A percentile compares a stretch with the other conserved stretches of the same genome.
Conservation (phyloP, 768 basidiomycete genomes). For the Rhizopogon salebrosus region DNA sequence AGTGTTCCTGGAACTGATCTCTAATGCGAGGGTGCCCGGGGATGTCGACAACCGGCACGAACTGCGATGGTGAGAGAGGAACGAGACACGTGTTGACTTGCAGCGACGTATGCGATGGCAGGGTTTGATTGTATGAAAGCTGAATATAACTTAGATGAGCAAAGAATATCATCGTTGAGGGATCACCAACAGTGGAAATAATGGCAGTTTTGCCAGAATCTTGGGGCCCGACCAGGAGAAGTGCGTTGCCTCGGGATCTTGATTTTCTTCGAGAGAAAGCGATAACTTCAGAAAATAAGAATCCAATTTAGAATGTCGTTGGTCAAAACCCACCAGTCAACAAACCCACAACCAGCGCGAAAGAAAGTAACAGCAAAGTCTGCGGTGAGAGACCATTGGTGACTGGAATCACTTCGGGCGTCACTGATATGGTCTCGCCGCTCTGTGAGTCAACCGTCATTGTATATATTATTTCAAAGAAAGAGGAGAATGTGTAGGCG, state of each 20-base stretch:
- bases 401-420: slow-evolving; percentile 33
- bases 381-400: slow-evolving; percentile 33
- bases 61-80: slow-evolving; percentile 36
- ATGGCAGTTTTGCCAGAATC: slow-evolving; percentile 83
- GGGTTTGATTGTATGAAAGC: slow-evolving; percentile 60
- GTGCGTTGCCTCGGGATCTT: slow-evolving; percentile 45
- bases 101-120: slow-evolving; percentile 73
- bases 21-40: slow-evolving; percentile 84
- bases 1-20: slow-evolving; percentile 63
- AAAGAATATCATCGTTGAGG: slow-evolving; percentile 1
- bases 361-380: slow-evolving; percentile 36
- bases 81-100: slow-evolving; percentile 61
- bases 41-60: slow-evolving; percentile 60
- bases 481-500: not conserved
- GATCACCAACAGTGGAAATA: slow-evolving; percentile 53
- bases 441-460: slow-evolving; percentile 8
- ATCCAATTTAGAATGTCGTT: not conserved
- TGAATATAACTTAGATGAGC: slow-evolving; percentile 23
- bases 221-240: slow-evolving; percentile 72
- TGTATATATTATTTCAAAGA: not conserved
- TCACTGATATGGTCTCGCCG: slow-evolving; percentile 6
- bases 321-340: slow-evolving; percentile 34
- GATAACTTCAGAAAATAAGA: slow-evolving; percentile 21
- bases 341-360: slow-evolving; percentile 38
- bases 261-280: slow-evolving; percentile 40